Base-by-base conservation (phyloP, 768 basidiomycete species). In the Hygrocybe coccinea region DNA sequence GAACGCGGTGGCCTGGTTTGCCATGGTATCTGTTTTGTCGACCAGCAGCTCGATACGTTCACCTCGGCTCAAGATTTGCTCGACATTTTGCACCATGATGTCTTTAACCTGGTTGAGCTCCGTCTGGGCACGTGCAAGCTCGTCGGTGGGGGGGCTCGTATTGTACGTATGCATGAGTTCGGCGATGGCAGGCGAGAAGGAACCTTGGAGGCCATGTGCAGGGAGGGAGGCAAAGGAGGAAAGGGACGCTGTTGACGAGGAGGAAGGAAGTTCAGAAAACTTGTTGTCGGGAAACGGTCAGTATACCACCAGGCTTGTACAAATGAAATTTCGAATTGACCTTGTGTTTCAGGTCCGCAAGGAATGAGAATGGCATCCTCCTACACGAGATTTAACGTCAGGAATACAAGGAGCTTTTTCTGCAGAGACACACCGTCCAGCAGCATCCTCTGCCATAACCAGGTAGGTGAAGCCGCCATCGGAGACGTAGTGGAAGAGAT, bases 51-150 rank as follows among this genome's bases (percentile, higher is more conserved):
- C 95, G 61, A 99, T 91, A 52, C 97, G 80, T 71, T 99, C 97
- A 21, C 97, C 97, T 36, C 97, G 80, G 52, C 83, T 87, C 39
- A 99, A 81, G 59, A 98, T 95, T 69, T 94, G 90, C 72, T 97
- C 93, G 60, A 97, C 95, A 68, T 97, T 97, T 71, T 97, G 91
- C 50, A 97, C 95, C 94, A 97, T 95, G 71, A 97, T 91, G 64
- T 94, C 87, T 69, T 97, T 97, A 46, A 97, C 90, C 61, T 91
- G 89, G 57, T 84, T 83, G 39, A 93, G 78, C 69, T 97, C 94
- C 4, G 81, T 80, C 66, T 94, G 94, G 5, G 95, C 95, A 59
- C 91, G 89, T 17, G 86, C 76, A 55, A 98, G 83, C 59, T 95
- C 92, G 68, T 99, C 97, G 7, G 78, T 70, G 36, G 91, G 94